phyloP scores from a whole-genome alignment of 192 early-diverging fungal species.

The Linnemannia exigua region DNA sequence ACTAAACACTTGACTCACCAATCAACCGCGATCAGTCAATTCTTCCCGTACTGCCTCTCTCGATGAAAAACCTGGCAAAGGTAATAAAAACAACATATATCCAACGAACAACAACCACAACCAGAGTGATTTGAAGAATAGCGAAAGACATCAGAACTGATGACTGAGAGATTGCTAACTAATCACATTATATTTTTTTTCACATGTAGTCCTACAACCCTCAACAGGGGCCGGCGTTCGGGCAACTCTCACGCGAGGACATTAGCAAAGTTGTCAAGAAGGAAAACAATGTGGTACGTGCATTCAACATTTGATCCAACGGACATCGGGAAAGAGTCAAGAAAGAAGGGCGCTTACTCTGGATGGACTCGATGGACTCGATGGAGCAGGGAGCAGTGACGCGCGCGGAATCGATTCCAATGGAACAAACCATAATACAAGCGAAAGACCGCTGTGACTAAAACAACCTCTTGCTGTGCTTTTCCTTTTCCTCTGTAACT shows the following conservation, averaged over 20 bases:
- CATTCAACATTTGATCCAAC: not conserved
- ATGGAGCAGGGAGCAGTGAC: slow-evolving; percentile 9
- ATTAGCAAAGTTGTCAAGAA: slow-evolving; percentile 63
- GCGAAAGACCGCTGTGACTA: slow-evolving; percentile 5
- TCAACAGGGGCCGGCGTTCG: slow-evolving; percentile 60
- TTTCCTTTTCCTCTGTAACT: not conserved
- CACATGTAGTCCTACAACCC: slow-evolving; percentile 46
- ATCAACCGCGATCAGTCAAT: slow-evolving; percentile 5
- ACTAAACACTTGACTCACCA: not conserved
- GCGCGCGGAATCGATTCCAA: slow-evolving; percentile 42
- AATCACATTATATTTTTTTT: not conserved
- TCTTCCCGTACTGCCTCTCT: slow-evolving; percentile 10
- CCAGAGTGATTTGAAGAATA: not conserved
- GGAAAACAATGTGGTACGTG: slow-evolving; percentile 59
- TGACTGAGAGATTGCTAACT: not conserved
- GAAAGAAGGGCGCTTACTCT: not conserved
- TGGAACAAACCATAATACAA: slow-evolving; percentile 1
- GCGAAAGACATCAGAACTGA: not conserved
- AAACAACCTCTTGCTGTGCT: not conserved
- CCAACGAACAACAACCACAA: not conserved
- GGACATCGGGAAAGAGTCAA: not conserved
- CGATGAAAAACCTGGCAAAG: slow-evolving; percentile 46
- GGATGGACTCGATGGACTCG: slow-evolving; percentile 4
- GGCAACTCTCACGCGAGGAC: slow-evolving; percentile 65
- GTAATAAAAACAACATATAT: slow-evolving; percentile 12